Evolutionary conservation across 2,329 filamentous ascomycete species (phyloP).

Genomic region (Fusarium robinianum): DNA sequence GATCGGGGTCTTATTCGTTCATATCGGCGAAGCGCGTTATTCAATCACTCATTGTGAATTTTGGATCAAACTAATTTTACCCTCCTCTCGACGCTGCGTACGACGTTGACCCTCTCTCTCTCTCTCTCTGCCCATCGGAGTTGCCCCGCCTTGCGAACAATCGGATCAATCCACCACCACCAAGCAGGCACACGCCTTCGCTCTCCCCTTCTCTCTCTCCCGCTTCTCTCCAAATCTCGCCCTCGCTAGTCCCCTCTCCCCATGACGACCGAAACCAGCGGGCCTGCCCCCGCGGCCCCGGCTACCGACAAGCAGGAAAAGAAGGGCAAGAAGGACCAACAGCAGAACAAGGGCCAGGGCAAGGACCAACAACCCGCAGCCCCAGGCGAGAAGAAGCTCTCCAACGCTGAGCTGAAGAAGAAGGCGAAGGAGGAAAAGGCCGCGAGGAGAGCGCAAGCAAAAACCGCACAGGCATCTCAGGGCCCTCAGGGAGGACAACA

Average conservation of each 20-base stretch:
- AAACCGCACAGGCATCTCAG: constrained; percentile 55
- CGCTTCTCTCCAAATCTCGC: constrained; percentile 9
- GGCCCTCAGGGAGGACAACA: constrained; percentile 45
- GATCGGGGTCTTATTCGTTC: too few relatives aligned
- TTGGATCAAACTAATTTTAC: too few relatives aligned
- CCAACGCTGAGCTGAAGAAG: constrained; percentile 83
- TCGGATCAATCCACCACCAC: constrained; percentile 26
- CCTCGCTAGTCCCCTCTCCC: constrained; percentile 10
- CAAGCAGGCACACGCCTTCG: constrained; percentile 19
- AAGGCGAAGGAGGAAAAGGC: constrained; percentile 90
- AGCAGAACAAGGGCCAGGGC: constrained; percentile 27
- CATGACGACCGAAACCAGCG: constrained; percentile 43
- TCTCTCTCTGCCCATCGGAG: too few relatives aligned
- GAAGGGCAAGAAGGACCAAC: constrained; percentile 25
- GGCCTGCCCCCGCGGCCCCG: constrained; percentile 37
- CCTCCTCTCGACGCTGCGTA: too few relatives aligned
- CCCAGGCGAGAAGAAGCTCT: constrained; percentile 60
- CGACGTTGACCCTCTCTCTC: too few relatives aligned
- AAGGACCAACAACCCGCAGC: constrained; percentile 35
- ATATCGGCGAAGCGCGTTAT: too few relatives aligned
- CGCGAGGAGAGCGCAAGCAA: constrained; percentile 76
- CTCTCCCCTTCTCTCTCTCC: constrained; percentile 12
- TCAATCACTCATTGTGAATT: too few relatives aligned
- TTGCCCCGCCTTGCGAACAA: too few relatives aligned
- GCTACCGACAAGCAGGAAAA: constrained; percentile 33